Evolutionary conservation across 768 basidiomycete species (phyloP), one percentile per base, ranked within the genome.

Genomic region (Collybia sordida): DNA sequence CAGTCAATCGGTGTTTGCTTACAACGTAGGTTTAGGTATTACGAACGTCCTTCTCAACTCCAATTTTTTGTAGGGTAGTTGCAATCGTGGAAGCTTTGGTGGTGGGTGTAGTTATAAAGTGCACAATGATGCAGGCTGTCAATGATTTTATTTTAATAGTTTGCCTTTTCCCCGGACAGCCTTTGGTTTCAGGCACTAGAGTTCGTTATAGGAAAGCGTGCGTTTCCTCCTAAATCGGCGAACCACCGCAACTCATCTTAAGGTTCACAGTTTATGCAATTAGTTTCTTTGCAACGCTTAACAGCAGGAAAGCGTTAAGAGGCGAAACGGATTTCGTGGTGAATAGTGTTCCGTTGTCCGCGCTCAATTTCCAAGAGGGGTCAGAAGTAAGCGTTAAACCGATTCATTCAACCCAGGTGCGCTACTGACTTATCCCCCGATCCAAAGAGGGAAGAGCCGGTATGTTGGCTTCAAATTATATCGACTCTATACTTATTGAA

Each of bases 1-100:
- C 78, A 4, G 73, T 79, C 53, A 78, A 78, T 52, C 76, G 77
- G 4, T 78, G 76, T 49, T 51, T 79, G 12, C 57, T 79, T 31
- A 78, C 78, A 24, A 73, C 74, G 76, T 78, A 51, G 44, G 75
- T 63, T 9, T n/a, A 28, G 43, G 31, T 1, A 24, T 38, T n/a
- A 3, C 17, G 9, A 34, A 43, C 9, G 1, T n/a, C 6, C n/a
- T 17, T 21, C 44, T 4, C 41, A 12, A 19, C 34, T 34, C 36
- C 15, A 7, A 4, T 23, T n/a, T n/a, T n/a, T 23, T 40, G 2
- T 28, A 49, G 71, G n/a, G 61, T 67, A 15, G 68, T 72, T 18
- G 72, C 72, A 17, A 58, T 72, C 0, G 58, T 63, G 1, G 72
- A 73, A 55, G 68, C 74, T 5, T 69, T 72, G 31, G 63, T 66